Percentiles rank a stretch among this genome's conserved stretches.
Evolutionary conservation across 1,284 basidiomycete genomes (phyloP).

Genomic region (Ustilago crameri): DNA sequence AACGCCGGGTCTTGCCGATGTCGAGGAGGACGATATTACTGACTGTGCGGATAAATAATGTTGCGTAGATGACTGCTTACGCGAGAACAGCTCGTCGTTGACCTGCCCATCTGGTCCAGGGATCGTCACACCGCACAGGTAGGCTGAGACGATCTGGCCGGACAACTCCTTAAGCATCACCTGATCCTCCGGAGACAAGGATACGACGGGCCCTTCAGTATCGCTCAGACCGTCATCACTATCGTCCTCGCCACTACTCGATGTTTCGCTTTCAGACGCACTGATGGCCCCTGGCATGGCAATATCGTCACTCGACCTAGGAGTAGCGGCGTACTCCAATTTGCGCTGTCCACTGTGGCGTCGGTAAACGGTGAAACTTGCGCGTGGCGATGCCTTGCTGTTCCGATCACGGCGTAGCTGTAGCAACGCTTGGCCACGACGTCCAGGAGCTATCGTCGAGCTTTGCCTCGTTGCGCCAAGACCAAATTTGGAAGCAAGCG

Average conservation of each 20-base stretch:
- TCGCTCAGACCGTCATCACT: constrained; percentile 22
- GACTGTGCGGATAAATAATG: neutral
- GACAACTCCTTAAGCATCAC: constrained; percentile 12
- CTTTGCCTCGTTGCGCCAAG: constrained; percentile 4
- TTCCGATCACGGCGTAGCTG: constrained; percentile 22
- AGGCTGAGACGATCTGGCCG: constrained; percentile 13
- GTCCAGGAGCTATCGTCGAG: constrained; percentile 11
- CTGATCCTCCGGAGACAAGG: constrained; percentile 17
- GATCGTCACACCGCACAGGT: constrained; percentile 5
- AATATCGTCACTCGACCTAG: constrained; percentile 41
- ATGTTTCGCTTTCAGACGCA: constrained; percentile 13
- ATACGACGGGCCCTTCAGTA: constrained; percentile 7
- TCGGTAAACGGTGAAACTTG: neutral
- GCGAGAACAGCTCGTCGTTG: neutral
- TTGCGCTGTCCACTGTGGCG: constrained; percentile 10
- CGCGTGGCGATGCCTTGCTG: constrained; percentile 18
- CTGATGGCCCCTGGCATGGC: constrained; percentile 9
- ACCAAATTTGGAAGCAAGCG: constrained; percentile 7
- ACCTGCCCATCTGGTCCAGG: neutral
- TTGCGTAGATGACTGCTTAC: neutral
- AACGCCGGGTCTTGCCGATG: constrained; percentile 2
- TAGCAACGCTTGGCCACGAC: constrained; percentile 30
- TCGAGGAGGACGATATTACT: neutral
- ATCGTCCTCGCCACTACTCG: constrained; percentile 22
- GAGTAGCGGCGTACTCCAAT: constrained; percentile 27